Base-by-base conservation (phyloP, 192 early-diverging fungal genomes). In the Entomortierella lignicola region DNA sequence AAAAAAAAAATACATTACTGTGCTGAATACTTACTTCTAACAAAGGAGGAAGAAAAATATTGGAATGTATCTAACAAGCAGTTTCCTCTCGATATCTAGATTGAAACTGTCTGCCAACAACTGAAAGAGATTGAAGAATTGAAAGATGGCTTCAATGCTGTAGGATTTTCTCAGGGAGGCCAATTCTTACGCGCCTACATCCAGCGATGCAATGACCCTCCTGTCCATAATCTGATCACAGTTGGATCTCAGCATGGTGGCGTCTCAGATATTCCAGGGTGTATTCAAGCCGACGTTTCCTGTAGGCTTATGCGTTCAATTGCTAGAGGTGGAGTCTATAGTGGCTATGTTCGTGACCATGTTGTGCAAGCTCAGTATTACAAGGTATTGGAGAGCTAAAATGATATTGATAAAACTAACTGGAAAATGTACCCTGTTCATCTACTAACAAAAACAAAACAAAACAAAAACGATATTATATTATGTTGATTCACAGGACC, bases 341-440 rank as follows among this genome's bases (percentile, higher is more conserved):
- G 91, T 37, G 83, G 85, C 44, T 98, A 95, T 85, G 87, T 97
- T 23, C 92, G 95, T 18, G 82, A 90, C 63, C 89, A 92, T 66
- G 82, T 96, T 6, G 84, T 99, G 11, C 98, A 95, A 84, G 98
- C 97, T 5, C 98, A 99, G 84, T 99, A 98, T 63, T 99, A 89
- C 71, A 95, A 95, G 65, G 91, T 90, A 59, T n/a, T n/a, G n/a
- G 34, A 10, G 10, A 10, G 34, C 34, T 7, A 37, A 37, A 10
- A 10, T 6, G 5, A 55, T 55, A 26, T 55, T 3, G 27, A 26
- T 20, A n/a, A n/a, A n/a, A n/a, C n/a, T n/a, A n/a, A n/a, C n/a
- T n/a, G n/a, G n/a, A n/a, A n/a, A n/a, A n/a, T n/a, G n/a, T n/a
- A n/a, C n/a, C n/a, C n/a, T n/a, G n/a, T n/a, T n/a, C n/a, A n/a